These are phyloP conservation scores for Alopecurus myosuroides DNA, from an alignment of 176 grass and related monocot species.

Conservation along the genomic window DNA sequence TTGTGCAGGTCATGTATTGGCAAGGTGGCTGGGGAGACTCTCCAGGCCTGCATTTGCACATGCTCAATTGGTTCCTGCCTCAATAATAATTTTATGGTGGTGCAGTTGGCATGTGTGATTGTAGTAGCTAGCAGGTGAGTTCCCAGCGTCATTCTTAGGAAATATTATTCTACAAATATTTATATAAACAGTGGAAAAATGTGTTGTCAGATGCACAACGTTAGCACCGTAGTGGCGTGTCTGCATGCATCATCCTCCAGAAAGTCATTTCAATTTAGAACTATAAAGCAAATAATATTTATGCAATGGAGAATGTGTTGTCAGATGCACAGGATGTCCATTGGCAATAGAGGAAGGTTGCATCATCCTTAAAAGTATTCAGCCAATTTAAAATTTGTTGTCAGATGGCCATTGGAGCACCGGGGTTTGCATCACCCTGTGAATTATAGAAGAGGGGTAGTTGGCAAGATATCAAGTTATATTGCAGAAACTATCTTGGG, in stretches of 20 bases:
- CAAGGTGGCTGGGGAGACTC: background rate
- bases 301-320: constrained; percentile 32
- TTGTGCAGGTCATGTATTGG: constrained; percentile 16
- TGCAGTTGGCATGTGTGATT: constrained; percentile 29
- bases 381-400: constrained; percentile 34
- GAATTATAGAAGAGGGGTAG: constrained; percentile 32
- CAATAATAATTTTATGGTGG: constrained; percentile 33
- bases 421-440: constrained; percentile 24
- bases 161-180: background rate
- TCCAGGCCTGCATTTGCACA: background rate
- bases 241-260: constrained; percentile 20
- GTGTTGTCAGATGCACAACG: constrained; percentile 28
- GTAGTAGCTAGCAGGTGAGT: constrained; percentile 32
- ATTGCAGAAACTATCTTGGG: constrained; percentile 20
- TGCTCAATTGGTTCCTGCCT: constrained; percentile 8
- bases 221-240: background rate
- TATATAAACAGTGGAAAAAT: constrained; percentile 17
- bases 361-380: constrained; percentile 28
- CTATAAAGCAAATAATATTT: constrained; percentile 2
- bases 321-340: constrained; percentile 5
- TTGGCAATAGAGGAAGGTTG: constrained; percentile 19
- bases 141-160: constrained; percentile 24
- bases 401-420: constrained; percentile 43
- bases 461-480: constrained; percentile 34
- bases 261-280: background rate